Base-by-base conservation (phyloP, 257 asterid species). In the Hygrophila difformis region DNA sequence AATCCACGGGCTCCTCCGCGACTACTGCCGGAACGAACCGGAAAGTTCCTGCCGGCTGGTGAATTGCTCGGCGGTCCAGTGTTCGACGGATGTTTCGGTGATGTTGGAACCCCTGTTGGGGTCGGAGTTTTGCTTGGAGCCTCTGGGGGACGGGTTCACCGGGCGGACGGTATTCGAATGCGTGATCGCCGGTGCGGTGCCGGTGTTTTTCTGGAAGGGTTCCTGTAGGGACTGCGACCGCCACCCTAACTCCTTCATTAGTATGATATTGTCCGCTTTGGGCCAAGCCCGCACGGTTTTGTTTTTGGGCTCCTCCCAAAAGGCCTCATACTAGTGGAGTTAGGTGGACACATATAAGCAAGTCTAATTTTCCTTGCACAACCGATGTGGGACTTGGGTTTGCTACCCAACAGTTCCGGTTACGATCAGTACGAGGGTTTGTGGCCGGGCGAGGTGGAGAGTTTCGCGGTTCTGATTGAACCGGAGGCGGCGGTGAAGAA, bases 381-480 rank as follows among this genome's bases (percentile, higher is more conserved):
- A n/a, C n/a, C n/a, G n/a, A n/a, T n/a, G n/a, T n/a, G n/a, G n/a
- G n/a, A n/a, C n/a, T n/a, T n/a, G n/a, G n/a, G n/a, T n/a, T n/a
- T n/a, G n/a, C n/a, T n/a, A n/a, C n/a, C n/a, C n/a, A n/a, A n/a
- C n/a, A n/a, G n/a, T n/a, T n/a, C 78, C 17, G 76, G 75, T 1
- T 85, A 82, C 38, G 86, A 67, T 23, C 96, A 85, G 68, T 77
- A 85, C 43, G 82, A 79, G 54, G 78, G 94, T 94, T 89, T 79
- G 64, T 49, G 85, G 49, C 93, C 98, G 0, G 81, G 73, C 0
- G 79, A 82, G 1, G 82, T 81, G 6, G 74, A 74, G 60, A 85
- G 94, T 52, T 89, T 71, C 71, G 85, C 95, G 3, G 88, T 87
- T 17, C 76, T 63, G 10, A 78, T 87, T 40, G 86, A 80, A 39